Evolutionary conservation across 352 stramenopile genomes (phyloP), one percentile per base, ranked within the genome.

Genomic region (Pythium dissimile): DNA sequence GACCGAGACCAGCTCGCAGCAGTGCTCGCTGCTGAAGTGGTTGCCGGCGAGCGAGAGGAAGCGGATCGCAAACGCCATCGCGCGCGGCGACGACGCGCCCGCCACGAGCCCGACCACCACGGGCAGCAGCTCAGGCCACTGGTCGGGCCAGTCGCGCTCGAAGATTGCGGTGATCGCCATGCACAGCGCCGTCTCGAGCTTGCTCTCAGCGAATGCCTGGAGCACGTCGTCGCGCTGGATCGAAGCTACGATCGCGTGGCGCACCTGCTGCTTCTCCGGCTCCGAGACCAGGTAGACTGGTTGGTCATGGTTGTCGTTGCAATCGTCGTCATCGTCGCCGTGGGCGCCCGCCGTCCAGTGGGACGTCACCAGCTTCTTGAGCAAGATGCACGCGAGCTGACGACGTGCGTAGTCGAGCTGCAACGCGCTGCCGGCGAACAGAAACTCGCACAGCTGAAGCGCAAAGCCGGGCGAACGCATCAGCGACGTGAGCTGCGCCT

Each of bases 61-160:
- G 34, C 82, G 82, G 44, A 91, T 75, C 7, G 75, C 70, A 49
- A 93, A 85, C 59, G 79, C 79, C 35, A 89, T 87, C 11, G 67
- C 74, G 8, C 47, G 56, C 38, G 56, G 37, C 45, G 55, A 63
- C 45, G 55, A 16, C 41, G 76, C 61, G 12, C 66, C 72, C 0
- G 76, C 63, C 42, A 92, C 74, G 46, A 94, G 79, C 39, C 65
- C 59, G 46, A 92, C 63, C 9, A 92, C 56, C 2, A 73, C 64
- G 2, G 84, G 81, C 41, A 94, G 51, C 61, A 94, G 76, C 39
- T 90, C 81, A 13, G 69, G 59, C 84, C 84, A 94, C 64, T 94
- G 80, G 55, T 92, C 82, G 26, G 81, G 84, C 80, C 80, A 91
- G 54, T 94, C 84, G 52, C 78, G 80, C 64, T 94, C 81, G 45